These are phyloP conservation scores for Suillus alpinus DNA, from an alignment of 768 basidiomycete species.

Conservation along the genomic window DNA sequence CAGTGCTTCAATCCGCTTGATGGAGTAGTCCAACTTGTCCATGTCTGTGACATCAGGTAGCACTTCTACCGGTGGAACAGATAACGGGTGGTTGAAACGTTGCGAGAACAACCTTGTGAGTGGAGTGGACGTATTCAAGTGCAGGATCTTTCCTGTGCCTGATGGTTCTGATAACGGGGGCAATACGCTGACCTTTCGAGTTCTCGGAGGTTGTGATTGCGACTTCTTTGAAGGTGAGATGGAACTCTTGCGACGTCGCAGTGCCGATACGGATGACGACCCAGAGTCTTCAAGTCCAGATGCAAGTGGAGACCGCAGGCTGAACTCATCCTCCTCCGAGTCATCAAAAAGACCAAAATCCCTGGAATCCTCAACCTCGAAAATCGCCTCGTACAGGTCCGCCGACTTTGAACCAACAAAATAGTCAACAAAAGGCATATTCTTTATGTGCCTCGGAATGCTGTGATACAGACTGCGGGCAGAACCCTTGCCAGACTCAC, in stretches of 20 bases:
- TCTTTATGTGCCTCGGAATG: constrained; percentile 69
- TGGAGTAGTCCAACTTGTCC: constrained; percentile 41
- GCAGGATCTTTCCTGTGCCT: constrained; percentile 27
- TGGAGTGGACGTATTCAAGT: constrained; percentile 27
- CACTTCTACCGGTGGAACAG: constrained; percentile 3
- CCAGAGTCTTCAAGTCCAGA: constrained; percentile 10
- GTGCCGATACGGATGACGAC: constrained; percentile 11
- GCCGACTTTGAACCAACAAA: constrained; percentile 67
- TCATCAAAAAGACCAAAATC: constrained; percentile 51
- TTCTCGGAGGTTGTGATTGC: constrained; percentile 9
- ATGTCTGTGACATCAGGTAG: constrained; percentile 17
- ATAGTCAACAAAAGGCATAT: constrained; percentile 72
- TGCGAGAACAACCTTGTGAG: constrained; percentile 26
- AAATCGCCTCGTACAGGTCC: constrained; percentile 75
- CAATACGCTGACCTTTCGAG: constrained; percentile 27
- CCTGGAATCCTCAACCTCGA: constrained; percentile 59
- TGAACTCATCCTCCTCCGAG: constrained; percentile 40
- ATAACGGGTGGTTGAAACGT: neutral
- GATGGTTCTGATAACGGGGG: constrained; percentile 26
- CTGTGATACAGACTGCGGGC: constrained; percentile 58
- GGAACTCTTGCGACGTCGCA: constrained; percentile 1
- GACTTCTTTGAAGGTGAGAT: constrained; percentile 10
- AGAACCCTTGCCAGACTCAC: constrained; percentile 50
- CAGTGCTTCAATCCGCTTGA: constrained; percentile 57
- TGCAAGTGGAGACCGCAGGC: constrained; percentile 9